These are phyloP conservation scores for Pseudogymnoascus sp. DNA, from an alignment of 2,329 filamentous ascomycete species.

Conservation along the genomic window DNA sequence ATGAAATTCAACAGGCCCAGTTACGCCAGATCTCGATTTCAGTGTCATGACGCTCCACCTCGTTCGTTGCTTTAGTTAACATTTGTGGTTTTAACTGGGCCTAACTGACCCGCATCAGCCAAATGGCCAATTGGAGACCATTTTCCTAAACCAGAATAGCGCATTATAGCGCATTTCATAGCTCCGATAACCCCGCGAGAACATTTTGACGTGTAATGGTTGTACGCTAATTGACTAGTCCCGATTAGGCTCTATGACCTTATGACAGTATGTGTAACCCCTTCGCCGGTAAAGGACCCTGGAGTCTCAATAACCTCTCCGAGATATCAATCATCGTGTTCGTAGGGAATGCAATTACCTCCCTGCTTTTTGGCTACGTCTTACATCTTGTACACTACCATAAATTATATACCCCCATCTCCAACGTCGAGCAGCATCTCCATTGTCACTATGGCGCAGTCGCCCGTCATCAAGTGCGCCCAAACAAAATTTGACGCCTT, in stretches of 20 bases:
- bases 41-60: neutral
- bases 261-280: neutral
- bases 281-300: neutral
- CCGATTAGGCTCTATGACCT: neutral
- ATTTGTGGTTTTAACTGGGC: neutral
- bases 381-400: neutral
- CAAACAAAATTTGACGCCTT: neutral
- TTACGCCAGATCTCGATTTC: neutral
- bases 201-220: neutral
- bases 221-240: neutral
- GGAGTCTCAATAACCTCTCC: neutral
- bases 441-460: neutral
- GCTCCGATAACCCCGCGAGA: neutral
- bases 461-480: neutral
- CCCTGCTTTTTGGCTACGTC: neutral
- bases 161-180: neutral
- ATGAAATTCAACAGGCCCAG: neutral
- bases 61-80: neutral
- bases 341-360: neutral
- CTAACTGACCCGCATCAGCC: neutral
- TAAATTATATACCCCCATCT: neutral
- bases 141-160: constrained; percentile 2
- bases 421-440: neutral
- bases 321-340: neutral
- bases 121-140: constrained; percentile 4